Evolutionary conservation across 1,284 basidiomycete genomes (phyloP), one percentile per base, ranked within the genome.

Genomic region (Ganoderma multipileum): DNA sequence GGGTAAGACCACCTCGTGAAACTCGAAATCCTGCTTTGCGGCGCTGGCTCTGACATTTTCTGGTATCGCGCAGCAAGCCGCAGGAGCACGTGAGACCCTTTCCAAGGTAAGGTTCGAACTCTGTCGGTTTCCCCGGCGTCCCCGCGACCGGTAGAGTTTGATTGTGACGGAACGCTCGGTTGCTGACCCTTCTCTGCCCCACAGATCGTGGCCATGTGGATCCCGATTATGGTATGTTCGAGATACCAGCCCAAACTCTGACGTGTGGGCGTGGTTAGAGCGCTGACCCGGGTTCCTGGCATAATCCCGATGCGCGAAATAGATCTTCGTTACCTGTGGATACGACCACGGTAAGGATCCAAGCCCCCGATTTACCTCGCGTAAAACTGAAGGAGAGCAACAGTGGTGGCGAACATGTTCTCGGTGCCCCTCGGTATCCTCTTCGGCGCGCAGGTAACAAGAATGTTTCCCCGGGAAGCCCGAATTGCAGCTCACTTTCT

Each of bases 381-480:
- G 47, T 23, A 26, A 26, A 23, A 26, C 47, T 50, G 11, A 50
- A 5, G 20, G 2, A 5, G 47, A 4, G 11, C 23, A 41, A 7
- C 64, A 89, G 88, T 90, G 12, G 80, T 89, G 36, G 90, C 91
- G 33, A 92, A 92, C 77, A 93, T 93, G 91, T 92, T 90, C 78
- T 91, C 87, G 11, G 81, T 92, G 6, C 89, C 91, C 8, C 79
- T 93, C 62, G 84, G 90, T n/a, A 91, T 94, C 62, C 88, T 92
- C 83, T 89, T 92, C 74, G 87, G 89, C 55, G 89, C 89, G 23
- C 79, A 87, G 65, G 90, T 91, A 77, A 74, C 87, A 20, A 61
- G 20, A 12, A 4, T 9, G 30, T 9, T 7, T 30, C 36, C 33
- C 60, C 58, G 47, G 50, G 47, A 36, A 44, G 38, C 63, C 20